A percentile compares a stretch with the other conserved stretches of the same genome.
Evolutionary conservation across 2,329 filamentous ascomycete genomes (phyloP).

Genomic region (Tolypocladium amazonense): DNA sequence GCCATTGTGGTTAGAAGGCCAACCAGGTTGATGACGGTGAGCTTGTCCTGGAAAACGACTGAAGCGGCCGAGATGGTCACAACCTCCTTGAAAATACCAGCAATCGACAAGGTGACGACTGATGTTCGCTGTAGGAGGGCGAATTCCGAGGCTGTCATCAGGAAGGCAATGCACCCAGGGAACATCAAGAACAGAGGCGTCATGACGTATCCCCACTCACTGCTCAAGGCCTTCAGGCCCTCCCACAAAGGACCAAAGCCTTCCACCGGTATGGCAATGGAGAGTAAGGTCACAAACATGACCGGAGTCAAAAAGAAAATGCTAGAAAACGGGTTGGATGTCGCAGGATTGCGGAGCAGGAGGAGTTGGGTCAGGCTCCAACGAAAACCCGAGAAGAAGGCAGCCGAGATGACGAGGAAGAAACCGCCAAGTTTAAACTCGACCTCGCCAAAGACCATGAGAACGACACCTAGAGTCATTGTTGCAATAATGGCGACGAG

Average conservation of each 20-base stretch:
- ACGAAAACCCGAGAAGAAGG: conserved; percentile 91
- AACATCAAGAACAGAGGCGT: conserved; percentile 72
- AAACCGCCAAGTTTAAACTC: conserved; percentile 83
- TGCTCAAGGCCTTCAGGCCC: conserved; percentile 53
- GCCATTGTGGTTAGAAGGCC: conserved; percentile 81
- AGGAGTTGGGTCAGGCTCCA: conserved; percentile 99
- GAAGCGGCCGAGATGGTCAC: conserved; percentile 87
- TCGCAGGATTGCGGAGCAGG: conserved; percentile 84
- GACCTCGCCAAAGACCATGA: conserved; percentile 97
- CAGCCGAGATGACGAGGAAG: conserved; percentile 81
- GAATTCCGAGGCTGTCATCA: conserved; percentile 96
- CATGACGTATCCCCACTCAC: conserved; percentile 55
- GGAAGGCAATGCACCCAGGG: conserved; percentile 82
- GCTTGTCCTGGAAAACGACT: conserved; percentile 75
- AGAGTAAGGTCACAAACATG: conserved; percentile 79
- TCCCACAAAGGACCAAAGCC: conserved; percentile 58
- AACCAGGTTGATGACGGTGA: conserved; percentile 79
- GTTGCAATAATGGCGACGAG: conserved; percentile 78
- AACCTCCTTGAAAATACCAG: conserved; percentile 98
- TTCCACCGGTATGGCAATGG: conserved; percentile 79
- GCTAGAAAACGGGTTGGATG: conserved; percentile 90
- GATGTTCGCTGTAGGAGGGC: conserved; percentile 89
- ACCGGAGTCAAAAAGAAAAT: conserved; percentile 96
- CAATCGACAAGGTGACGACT: conserved; percentile 91
- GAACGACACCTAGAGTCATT: conserved; percentile 88